Conservation (phyloP, 78 protist species). For the Diacronema lutheri region DNA sequence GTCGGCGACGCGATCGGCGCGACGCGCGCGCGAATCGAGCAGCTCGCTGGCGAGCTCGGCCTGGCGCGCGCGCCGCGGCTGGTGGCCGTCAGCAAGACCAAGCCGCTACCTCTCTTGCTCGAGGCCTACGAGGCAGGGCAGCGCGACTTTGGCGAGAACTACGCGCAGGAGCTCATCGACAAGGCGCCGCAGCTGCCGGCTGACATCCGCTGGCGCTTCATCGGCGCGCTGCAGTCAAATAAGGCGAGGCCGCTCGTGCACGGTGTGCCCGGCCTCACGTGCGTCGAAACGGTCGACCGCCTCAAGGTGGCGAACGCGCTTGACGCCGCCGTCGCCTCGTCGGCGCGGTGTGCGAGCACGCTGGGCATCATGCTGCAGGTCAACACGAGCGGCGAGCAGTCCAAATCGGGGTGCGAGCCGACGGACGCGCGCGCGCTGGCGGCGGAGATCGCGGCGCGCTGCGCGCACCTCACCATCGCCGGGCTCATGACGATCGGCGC, state of each 20-base stretch:
- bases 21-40: no score
- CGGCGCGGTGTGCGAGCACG: neutral
- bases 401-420: neutral
- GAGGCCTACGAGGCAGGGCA: conserved; percentile 57
- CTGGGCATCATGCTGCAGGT: conserved; percentile 58
- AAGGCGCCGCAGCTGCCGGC: conserved; percentile 59
- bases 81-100: conserved; percentile 79
- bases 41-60: no score
- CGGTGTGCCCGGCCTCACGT: conserved; percentile 13
- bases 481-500: conserved; percentile 87
- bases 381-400: conserved; percentile 62
- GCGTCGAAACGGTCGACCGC: conserved; percentile 64
- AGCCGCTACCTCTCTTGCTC: conserved; percentile 40
- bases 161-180: conserved; percentile 65
- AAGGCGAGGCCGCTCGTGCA: conserved; percentile 37
- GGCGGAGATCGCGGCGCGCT: neutral
- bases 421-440: conserved; percentile 31
- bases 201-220: conserved; percentile 72
- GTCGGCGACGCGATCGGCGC: no score
- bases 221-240: conserved; percentile 79
- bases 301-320: conserved; percentile 38
- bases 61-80: conserved; percentile 20
- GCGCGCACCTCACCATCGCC: conserved; percentile 36
- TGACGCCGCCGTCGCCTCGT: neutral
- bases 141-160: conserved; percentile 81